Base-by-base conservation (phyloP, 345 rosid species). In the Citrus medica region DNA sequence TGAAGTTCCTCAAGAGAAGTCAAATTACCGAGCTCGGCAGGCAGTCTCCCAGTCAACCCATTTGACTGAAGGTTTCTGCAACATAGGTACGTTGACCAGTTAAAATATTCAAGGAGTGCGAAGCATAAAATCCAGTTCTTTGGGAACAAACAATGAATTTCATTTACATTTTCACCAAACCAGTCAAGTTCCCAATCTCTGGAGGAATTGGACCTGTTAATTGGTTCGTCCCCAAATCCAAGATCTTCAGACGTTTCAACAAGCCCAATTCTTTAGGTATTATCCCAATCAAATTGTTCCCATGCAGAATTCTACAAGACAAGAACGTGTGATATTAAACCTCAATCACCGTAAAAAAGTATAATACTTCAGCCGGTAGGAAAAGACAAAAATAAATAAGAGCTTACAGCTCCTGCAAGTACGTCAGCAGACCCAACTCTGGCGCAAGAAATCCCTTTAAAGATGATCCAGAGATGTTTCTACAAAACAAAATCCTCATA, bases 221-320 rank as follows among this genome's bases (percentile, higher is more conserved):
- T 76, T 84, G 92, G 87, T 96, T 96, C 83, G 72, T 87, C 83
- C 99, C 98, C 89, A 96, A 91, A 86, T 96, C 98, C 92, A 96
- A 88, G 77, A 83, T 84, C 87, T 80, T 80, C 63, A 97, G 94
- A 79, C 81, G 79, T 83, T 91, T 90, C 91, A 94, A 83, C 88
- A 83, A 82, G 55, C 98, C 98, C 22, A 97, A 65, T 74, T 97
- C 99, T 87, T 89, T 94, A 5, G 99, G 99, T 67, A 97, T 93
- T 37, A 83, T 85, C 73, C 98, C 98, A 5, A 89, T 79, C 81
- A 97, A 85, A 61, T 80, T 78, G 88, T 94, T 97, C 63, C 89
- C 89, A 27, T 84, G 94, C 79, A 97, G 76, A 82, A 88, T 82
- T 84, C 98, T 97, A 87, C 85, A 87, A 69, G 83, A 84, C 48